Base-by-base conservation (phyloP, 371 early-diverging fungal genomes). In the Smittium mucronatum region DNA sequence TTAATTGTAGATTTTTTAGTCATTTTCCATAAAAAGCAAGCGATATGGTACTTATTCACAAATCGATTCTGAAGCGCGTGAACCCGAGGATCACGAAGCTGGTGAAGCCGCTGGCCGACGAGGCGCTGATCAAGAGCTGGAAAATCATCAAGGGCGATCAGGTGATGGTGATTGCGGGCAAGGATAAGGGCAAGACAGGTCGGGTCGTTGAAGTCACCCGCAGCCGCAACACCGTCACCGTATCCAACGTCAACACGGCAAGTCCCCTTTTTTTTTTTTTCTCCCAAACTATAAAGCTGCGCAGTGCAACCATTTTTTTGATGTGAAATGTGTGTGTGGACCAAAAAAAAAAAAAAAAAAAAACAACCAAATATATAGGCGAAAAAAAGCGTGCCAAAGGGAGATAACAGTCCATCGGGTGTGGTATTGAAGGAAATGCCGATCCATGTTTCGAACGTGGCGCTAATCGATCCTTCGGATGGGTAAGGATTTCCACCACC, bases 161-260 rank as follows among this genome's bases (percentile, higher is more conserved):
- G 75, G 86, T 86, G 71, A 61, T 78, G 72, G 76, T 86, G 33
- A 82, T 81, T 25, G 72, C 80, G 1, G 84, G 84, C 67, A 86
- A 82, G 71, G 87, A 88, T 69, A 83, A 84, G 71, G 87, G 87
- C 59, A 77, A 84, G 74, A 80, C 78, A 28, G 89, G 88, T 67
- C 76, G 70, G 30, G 82, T 88, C 17, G 69, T 78, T 34, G 75
- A 82, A 68, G 84, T 88, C 0, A 58, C 80, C 59, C 79, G 85
- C 64, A 76, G 82, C 33, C 73, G 75, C 64, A 87, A 87, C 76
- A 69, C 76, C 16, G 78, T 88, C 69, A 72, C 81, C 33, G 82
- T 88, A 36, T 71, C 78, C 8, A 86, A 81, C n/a, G 72, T 78
- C 68, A 83, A 84, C 64, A 69, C 86, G 81, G 88, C 83, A 67